Base-by-base conservation (phyloP, 441 rosid genomes). In the Lepidium campestre region DNA sequence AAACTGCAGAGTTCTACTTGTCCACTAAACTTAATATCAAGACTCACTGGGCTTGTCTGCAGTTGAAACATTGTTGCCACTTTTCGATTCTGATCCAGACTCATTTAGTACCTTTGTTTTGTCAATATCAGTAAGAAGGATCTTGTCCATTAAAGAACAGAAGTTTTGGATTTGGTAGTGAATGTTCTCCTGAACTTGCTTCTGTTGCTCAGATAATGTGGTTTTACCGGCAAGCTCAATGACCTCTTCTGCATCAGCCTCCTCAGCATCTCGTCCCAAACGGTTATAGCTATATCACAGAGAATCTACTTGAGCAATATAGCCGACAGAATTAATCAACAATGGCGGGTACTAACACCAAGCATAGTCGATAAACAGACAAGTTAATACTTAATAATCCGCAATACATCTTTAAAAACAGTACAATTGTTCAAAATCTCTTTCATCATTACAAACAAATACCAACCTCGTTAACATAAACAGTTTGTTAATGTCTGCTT, bases 161-260 rank as follows among this genome's bases (percentile, higher is more conserved):
- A 88, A 83, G 48, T 65, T 67, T 76, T 71, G 31, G 18, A 88
- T 64, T 70, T 93, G 97, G 70, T 61, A 68, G 64, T 85, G 90
- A 70, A 93, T 76, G 66, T 88, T 93, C 58, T 88, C 96, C 49
- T 83, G 96, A 15, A 93, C 93, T 76, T 77, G 92, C 70, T 82
- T 85, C 71, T 86, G 86, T 72, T 90, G 98, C 65, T 93, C 97
- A 53, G 67, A 52, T 17, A 84, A 57, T 20, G 96, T 78, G 64
- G 91, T 86, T 79, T 85, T 85, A 69, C 80, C 37, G 34, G 91
- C 94, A 83, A 90, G 84, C 67, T 86, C 84, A 59, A 93, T 90
- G 49, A 93, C 83, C 81, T 86, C 90, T 62, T 93, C 97, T 6
- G 80, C 89, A 77, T 90, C 98, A 29, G 83, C 80, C 72, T 86